Percentiles rank a stretch among this genome's conserved stretches.
Evolutionary conservation across 1,139 yeast species (phyloP).

Genomic region (Scheffersomyces cryptocercus): DNA sequence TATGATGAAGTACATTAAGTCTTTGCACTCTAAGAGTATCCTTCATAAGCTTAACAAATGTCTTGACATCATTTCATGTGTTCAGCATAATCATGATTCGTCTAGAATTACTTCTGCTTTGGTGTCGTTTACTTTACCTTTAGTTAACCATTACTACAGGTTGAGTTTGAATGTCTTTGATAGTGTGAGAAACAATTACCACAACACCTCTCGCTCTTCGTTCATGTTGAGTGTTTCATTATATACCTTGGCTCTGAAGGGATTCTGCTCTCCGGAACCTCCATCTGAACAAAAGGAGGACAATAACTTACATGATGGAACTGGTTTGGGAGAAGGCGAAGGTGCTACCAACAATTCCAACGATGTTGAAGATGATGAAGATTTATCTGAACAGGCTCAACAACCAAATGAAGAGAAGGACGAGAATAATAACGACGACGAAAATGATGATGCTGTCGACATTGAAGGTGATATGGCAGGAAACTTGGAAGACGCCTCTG

Average conservation of each 20-base stretch:
- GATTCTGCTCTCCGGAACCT: slow-evolving; percentile 91
- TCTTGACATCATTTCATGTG: slow-evolving; percentile 16
- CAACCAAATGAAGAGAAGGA: slow-evolving; percentile 71
- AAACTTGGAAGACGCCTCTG: slow-evolving; percentile 76
- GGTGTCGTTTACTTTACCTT: slow-evolving; percentile 56
- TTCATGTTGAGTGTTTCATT: slow-evolving; percentile 59
- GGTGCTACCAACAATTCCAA: slow-evolving; percentile 82
- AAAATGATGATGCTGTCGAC: slow-evolving; percentile 82
- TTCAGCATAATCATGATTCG: slow-evolving; percentile 37
- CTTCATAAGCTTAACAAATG: slow-evolving; percentile 19
- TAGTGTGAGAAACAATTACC: slow-evolving; percentile 48
- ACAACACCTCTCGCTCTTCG: slow-evolving; percentile 59
- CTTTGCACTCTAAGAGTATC: slow-evolving; percentile 36
- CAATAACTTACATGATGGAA: slow-evolving; percentile 74
- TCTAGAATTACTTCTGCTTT: slow-evolving; percentile 45
- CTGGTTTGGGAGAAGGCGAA: slow-evolving; percentile 97
- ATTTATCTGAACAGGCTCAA: slow-evolving; percentile 85
- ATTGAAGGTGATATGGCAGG: slow-evolving; percentile 98
- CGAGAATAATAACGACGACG: slow-evolving; percentile 56
- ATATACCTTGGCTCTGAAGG: slow-evolving; percentile 68
- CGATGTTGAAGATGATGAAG: slow-evolving; percentile 92
- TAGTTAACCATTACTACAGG: slow-evolving; percentile 54
- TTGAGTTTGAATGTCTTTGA: slow-evolving; percentile 41
- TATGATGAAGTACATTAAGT: slow-evolving; percentile 36
- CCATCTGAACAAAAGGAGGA: slow-evolving; percentile 66